A percentile compares a stretch with the other conserved stretches of the same genome.
phyloP scores from a whole-genome alignment of 2,329 filamentous ascomycete species.

The Fusarium dimerum region DNA sequence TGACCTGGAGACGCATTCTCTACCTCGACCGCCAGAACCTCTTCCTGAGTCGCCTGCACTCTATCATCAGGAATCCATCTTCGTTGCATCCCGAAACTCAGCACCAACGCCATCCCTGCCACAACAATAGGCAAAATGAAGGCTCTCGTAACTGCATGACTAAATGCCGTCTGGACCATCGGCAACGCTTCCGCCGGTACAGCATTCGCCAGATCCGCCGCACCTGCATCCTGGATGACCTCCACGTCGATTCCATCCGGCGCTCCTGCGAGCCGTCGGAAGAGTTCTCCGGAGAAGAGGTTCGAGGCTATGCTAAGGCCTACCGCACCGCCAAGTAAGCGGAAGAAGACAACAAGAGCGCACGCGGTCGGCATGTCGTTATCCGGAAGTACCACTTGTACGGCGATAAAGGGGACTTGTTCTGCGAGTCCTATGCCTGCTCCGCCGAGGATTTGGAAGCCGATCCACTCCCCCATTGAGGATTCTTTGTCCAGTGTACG shows the following conservation, averaged over 20 bases:
- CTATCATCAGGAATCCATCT: conserved; percentile 15
- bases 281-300: conserved; percentile 12
- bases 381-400: conserved; percentile 42
- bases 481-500: conserved; percentile 31
- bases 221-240: conserved; percentile 5
- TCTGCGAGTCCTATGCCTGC: conserved; percentile 43
- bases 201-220: conserved; percentile 1
- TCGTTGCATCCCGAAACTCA: conserved; percentile 15
- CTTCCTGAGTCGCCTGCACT: conserved; percentile 1
- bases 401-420: conserved; percentile 44
- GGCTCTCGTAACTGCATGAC: conserved; percentile 2
- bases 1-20: background rate
- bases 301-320: conserved; percentile 13
- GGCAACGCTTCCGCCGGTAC: conserved; percentile 5
- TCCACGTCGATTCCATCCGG: conserved; percentile 2
- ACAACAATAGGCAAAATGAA: conserved; percentile 14
- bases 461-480: conserved; percentile 40
- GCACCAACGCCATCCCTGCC: conserved; percentile 6
- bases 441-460: conserved; percentile 45
- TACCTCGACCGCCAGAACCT: background rate
- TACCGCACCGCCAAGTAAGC: conserved; percentile 42
- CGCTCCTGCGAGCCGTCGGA: background rate
- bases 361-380: conserved; percentile 46
- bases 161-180: conserved; percentile 5
- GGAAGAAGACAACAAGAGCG: conserved; percentile 46